Conservation (phyloP, 2,329 filamentous ascomycete genomes). For the Fusarium secorum region DNA sequence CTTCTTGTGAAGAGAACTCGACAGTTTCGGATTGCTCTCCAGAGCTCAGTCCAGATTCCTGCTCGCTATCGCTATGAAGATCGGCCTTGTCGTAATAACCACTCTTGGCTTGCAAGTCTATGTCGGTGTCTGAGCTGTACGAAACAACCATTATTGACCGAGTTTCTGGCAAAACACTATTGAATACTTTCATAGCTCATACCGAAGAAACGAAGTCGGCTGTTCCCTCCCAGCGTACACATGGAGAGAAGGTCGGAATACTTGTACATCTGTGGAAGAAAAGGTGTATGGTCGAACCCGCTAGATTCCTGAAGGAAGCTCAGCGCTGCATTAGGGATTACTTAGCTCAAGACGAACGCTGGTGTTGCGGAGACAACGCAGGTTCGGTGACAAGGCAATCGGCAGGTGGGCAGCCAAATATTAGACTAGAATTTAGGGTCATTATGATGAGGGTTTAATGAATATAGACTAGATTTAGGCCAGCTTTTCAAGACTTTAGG, state of each 20-base stretch:
- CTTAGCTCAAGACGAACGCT: no score
- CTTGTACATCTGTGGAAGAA: not conserved
- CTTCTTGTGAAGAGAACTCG: not conserved
- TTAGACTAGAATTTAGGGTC: no score
- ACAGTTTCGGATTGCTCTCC: not conserved
- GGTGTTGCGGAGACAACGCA: no score
- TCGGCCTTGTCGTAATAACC: not conserved
- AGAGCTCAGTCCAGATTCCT: not conserved
- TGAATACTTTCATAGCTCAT: not conserved
- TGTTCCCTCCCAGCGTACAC: not conserved
- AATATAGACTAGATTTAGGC: not conserved
- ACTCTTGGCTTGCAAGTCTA: not conserved
- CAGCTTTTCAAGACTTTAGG: not conserved
- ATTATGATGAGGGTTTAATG: not conserved
- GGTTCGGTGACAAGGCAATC: no score
- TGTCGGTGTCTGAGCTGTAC: not conserved
- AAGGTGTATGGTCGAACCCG: not conserved
- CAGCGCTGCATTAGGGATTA: no score
- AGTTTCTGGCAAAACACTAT: not conserved
- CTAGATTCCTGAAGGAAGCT: no score
- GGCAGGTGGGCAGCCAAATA: no score
- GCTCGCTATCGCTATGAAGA: not conserved
- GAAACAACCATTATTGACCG: not conserved
- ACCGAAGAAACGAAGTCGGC: not conserved
- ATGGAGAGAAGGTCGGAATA: not conserved